Conservation (phyloP, 1,284 basidiomycete genomes). For the Somion occarium region DNA sequence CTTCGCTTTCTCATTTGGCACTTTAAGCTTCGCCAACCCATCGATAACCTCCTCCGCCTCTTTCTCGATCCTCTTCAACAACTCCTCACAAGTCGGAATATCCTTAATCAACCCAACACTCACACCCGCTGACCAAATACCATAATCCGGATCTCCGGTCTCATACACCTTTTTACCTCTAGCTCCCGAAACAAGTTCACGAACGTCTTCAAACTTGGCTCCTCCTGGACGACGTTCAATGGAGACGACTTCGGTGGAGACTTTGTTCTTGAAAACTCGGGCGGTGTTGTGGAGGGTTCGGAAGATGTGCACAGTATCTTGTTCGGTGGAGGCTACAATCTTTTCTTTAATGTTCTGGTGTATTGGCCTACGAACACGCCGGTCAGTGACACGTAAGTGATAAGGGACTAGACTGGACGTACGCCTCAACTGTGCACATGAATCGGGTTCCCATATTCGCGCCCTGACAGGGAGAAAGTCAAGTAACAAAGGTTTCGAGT, state of each 20-base stretch:
- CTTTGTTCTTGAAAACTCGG: conserved; percentile 84
- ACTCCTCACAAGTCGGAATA: conserved; percentile 78
- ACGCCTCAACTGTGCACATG: conserved; percentile 80
- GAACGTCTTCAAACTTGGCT: conserved; percentile 84
- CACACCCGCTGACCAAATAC: conserved; percentile 86
- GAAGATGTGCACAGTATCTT: conserved; percentile 88
- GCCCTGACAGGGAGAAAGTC: conserved; percentile 41
- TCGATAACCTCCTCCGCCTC: conserved; percentile 75
- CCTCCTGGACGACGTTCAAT: conserved; percentile 80
- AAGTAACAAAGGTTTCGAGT: not conserved
- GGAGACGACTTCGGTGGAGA: conserved; percentile 76
- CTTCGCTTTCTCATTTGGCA: conserved; percentile 39
- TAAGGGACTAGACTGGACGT: conserved; percentile 8
- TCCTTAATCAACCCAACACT: conserved; percentile 82
- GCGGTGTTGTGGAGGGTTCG: conserved; percentile 84
- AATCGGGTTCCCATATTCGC: conserved; percentile 91
- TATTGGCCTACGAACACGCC: conserved; percentile 58
- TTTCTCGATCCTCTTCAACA: conserved; percentile 68
- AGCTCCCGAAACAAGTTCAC: conserved; percentile 78
- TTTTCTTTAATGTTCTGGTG: conserved; percentile 89
- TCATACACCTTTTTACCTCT: conserved; percentile 82
- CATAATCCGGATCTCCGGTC: conserved; percentile 80
- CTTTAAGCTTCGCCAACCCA: conserved; percentile 38
- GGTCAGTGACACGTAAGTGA: not conserved
- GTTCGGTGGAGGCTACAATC: conserved; percentile 81